phyloP scores from a whole-genome alignment of 176 grass and related monocot species.

The Urochloa ruziziensis region DNA sequence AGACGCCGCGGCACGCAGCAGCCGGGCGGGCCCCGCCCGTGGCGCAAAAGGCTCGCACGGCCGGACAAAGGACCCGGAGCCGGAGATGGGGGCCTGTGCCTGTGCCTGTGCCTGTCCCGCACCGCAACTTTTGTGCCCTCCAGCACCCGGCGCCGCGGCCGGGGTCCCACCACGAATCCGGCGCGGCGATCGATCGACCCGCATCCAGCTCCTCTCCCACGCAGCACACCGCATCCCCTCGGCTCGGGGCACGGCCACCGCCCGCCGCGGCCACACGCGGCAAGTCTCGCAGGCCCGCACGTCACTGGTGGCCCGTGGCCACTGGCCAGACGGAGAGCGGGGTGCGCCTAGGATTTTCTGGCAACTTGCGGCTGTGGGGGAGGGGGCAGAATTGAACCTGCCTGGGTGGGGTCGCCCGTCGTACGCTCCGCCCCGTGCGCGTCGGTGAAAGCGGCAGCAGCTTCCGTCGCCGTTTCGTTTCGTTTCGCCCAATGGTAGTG shows the following conservation, averaged over 20 bases:
- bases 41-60: not conserved
- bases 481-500: no score
- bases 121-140: not conserved
- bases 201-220: no score
- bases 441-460: not conserved
- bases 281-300: no score
- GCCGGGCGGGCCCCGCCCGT: not conserved
- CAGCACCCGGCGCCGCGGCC: no score
- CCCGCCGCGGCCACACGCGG: no score
- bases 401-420: not conserved
- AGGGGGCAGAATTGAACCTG: no score
- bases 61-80: not conserved
- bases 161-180: not conserved
- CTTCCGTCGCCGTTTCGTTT: not conserved
- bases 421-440: not conserved
- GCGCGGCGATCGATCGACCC: not conserved
- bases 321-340: not conserved
- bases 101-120: no score
- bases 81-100: no score
- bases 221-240: no score
- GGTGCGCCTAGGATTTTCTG: not conserved
- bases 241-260: no score
- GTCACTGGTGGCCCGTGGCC: no score
- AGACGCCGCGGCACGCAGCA: not conserved
- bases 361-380: no score